Conservation (phyloP, 1,284 basidiomycete species). For the Pseudozyma flocculosa region DNA sequence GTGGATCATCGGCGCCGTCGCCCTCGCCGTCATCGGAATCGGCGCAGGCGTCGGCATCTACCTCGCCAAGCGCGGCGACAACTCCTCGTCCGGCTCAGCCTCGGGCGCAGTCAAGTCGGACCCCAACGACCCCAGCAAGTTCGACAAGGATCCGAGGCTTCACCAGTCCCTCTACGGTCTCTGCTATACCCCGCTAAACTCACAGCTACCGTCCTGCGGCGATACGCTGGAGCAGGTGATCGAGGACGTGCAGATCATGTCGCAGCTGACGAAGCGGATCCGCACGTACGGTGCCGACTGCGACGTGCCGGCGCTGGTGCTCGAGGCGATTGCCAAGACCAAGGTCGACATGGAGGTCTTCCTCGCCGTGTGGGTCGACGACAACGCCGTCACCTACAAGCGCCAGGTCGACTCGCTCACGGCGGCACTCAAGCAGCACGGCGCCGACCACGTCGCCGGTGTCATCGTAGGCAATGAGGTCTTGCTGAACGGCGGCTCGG, state of each 20-base stretch:
- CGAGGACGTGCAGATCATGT: conserved; percentile 60
- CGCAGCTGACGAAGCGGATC: conserved; percentile 56
- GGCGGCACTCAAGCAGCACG: conserved; percentile 73
- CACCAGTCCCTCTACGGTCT: conserved; percentile 66
- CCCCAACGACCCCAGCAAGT: conserved; percentile 67
- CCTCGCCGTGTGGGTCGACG: conserved; percentile 75
- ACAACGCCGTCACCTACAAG: conserved; percentile 69
- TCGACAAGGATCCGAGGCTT: conserved; percentile 67
- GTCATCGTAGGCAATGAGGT: conserved; percentile 65
- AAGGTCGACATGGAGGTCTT: conserved; percentile 84
- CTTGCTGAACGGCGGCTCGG: conserved; percentile 30
- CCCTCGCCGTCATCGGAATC: conserved; percentile 15
- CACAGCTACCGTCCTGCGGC: conserved; percentile 59
- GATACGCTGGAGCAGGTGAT: conserved; percentile 60
- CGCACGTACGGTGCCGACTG: conserved; percentile 62
- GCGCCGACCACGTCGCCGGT: conserved; percentile 74
- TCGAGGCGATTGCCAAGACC: conserved; percentile 81
- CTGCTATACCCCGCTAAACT: conserved; percentile 46
- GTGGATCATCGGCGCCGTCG: conserved; percentile 12
- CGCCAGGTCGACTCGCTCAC: conserved; percentile 72
- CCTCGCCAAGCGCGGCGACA: conserved; percentile 18
- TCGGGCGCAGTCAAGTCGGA: conserved; percentile 53
- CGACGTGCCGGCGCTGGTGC: conserved; percentile 63
- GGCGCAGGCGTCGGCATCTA: conserved; percentile 33
- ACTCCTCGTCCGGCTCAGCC: conserved; percentile 3